Conservation (phyloP, 805 yeast species). For the Wickerhamiella cacticola region DNA sequence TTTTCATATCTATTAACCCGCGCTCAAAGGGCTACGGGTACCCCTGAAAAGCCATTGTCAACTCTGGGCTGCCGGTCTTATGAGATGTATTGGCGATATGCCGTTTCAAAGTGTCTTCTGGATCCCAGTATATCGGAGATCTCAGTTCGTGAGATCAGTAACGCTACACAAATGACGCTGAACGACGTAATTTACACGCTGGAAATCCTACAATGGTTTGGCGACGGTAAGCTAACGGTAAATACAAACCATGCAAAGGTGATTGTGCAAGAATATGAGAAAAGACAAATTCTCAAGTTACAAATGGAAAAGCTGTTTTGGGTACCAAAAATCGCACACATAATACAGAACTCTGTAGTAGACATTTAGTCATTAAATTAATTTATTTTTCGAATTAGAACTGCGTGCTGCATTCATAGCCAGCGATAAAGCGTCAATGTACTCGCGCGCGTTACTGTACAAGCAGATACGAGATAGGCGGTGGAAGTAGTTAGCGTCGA, state of each 20-base stretch:
- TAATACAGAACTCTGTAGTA: too few relatives aligned
- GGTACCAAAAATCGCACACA: neutral
- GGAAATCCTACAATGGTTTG: conserved; percentile 61
- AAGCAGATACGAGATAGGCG: neutral
- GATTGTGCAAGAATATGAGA: neutral
- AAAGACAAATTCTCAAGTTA: neutral
- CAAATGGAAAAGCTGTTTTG: neutral
- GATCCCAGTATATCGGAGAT: conserved; percentile 17
- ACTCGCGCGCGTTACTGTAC: neutral
- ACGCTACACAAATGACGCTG: conserved; percentile 70
- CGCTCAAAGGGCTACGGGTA: conserved; percentile 67
- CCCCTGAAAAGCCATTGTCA: conserved; percentile 91
- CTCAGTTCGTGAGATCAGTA: conserved; percentile 51
- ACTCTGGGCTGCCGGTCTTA: conserved; percentile 78
- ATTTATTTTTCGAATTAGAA: neutral
- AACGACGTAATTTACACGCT: conserved; percentile 81
- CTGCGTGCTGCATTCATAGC: too few relatives aligned
- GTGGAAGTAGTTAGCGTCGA: neutral
- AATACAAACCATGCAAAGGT: conserved; percentile 24
- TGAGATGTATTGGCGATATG: conserved; percentile 71
- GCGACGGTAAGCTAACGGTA: conserved; percentile 37
- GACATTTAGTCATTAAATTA: too few relatives aligned
- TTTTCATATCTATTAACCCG: conserved; percentile 73
- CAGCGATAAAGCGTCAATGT: neutral
- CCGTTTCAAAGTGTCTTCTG: conserved; percentile 42